Evolutionary conservation across 2,329 filamentous ascomycete genomes (phyloP).

Genomic region (Ceratocystis eucalypticola): DNA sequence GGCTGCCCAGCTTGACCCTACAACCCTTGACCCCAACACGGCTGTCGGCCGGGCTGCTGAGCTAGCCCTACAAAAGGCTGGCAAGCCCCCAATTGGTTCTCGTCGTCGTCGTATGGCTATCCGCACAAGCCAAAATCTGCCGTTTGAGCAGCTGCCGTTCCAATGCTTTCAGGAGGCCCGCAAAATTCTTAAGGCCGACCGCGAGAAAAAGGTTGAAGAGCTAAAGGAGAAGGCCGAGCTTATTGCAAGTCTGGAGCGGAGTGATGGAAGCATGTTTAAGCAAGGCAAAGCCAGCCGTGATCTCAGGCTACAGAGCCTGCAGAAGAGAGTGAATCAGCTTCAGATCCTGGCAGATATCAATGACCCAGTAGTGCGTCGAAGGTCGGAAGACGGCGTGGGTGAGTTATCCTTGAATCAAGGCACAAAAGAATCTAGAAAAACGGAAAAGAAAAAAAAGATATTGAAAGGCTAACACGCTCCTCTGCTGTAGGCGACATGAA

Average conservation of each 20-base stretch:
- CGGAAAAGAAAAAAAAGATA: slow-evolving; percentile 19
- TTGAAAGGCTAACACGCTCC: slow-evolving; percentile 7
- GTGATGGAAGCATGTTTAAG: slow-evolving; percentile 41
- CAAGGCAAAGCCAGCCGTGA: slow-evolving; percentile 55
- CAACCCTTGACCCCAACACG: slow-evolving; percentile 51
- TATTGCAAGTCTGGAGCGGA: slow-evolving; percentile 53
- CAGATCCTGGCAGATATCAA: slow-evolving; percentile 92
- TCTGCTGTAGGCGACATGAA: slow-evolving; percentile 64
- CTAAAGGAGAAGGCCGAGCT: slow-evolving; percentile 55
- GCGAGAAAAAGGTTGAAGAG: slow-evolving; percentile 62
- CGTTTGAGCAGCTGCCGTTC: slow-evolving; percentile 89
- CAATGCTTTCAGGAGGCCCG: slow-evolving; percentile 96
- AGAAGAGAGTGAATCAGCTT: slow-evolving; percentile 57
- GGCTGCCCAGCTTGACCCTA: slow-evolving; percentile 25
- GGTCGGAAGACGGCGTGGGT: slow-evolving; percentile 86
- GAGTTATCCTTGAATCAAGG: slow-evolving; percentile 24
- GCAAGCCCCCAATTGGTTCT: slow-evolving; percentile 64
- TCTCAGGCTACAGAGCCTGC: slow-evolving; percentile 54
- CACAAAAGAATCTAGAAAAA: too few species aligned
- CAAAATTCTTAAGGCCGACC: slow-evolving; percentile 65
- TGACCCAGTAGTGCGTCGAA: slow-evolving; percentile 83
- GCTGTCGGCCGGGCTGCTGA: slow-evolving; percentile 52
- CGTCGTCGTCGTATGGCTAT: slow-evolving; percentile 67
- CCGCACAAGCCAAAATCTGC: slow-evolving; percentile 46
- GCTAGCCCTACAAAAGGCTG: slow-evolving; percentile 50